Evolutionary conservation across 2,329 filamentous ascomycete species (phyloP), one percentile per base, ranked within the genome.

Genomic region (Orbilia blumenaviensis): DNA sequence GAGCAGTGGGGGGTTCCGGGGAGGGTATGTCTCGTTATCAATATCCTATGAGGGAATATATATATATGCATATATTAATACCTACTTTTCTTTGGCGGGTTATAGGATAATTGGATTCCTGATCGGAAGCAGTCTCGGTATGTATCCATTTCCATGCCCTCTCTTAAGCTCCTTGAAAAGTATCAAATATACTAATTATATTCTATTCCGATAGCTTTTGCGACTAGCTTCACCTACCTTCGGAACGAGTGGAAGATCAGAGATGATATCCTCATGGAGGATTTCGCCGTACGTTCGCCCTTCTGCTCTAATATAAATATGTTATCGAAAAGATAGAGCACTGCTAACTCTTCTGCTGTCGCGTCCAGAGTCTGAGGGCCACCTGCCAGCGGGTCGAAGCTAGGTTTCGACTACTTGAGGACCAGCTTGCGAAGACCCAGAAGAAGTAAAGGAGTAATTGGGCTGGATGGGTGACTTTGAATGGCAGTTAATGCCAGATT

Each of bases 221-320:
- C 66, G 14, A 72, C 73, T 2, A 72, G 66, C 21, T 77, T 77
- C 44, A 77, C 73, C 12, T 77, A 77, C 34, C 66, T 77, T 18
- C 58, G 73, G 38, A 72, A 66, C 41, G 73, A 77, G 44, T 77
- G 73, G 73, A 77, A 77, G 44, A 29, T 67, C 34, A 46, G 73
- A 27, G 73, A 77, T 58, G 73, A 77, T 34, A 77, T 77, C 16
- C 21, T 77, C 52, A 77, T 77, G 73, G 73, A 77, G 18, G 73
- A 77, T 56, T 77, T 77, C 21, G 73, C 73, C 7, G 73, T 77
- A 77, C 16, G 72, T 69, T 14, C 21, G 9, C 12, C 42, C 8
- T 46, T 63, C 23, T 25, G 7, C n/a, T 23, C 27, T 2, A 6
- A 14, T 38, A 3, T 12, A 16, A 18, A 46, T 2, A n/a, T n/a